Evolutionary conservation across 805 yeast species (phyloP).

Genomic region (Ogataea henricii): DNA sequence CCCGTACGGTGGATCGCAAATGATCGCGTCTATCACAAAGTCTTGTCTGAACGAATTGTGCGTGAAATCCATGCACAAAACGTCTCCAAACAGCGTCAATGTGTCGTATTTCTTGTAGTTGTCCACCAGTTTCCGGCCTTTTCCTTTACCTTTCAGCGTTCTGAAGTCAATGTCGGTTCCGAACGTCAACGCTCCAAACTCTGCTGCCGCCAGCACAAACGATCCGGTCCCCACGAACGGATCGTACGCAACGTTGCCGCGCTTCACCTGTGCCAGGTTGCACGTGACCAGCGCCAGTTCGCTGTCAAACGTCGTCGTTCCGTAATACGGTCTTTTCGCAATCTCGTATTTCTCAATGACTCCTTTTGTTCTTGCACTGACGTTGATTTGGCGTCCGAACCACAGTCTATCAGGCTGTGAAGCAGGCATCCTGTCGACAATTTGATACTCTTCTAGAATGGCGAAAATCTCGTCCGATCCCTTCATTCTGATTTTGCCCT

Average conservation of each 20-base stretch:
- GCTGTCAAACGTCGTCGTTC: constrained; percentile 96
- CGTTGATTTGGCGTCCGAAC: constrained; percentile 74
- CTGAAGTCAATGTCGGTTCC: constrained; percentile 94
- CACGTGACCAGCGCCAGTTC: constrained; percentile 86
- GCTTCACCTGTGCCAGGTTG: constrained; percentile 75
- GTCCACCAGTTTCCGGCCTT: constrained; percentile 39
- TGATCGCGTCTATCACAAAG: constrained; percentile 71
- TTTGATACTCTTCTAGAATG: constrained; percentile 70
- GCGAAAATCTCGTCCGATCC: constrained; percentile 71
- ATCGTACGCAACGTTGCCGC: constrained; percentile 75
- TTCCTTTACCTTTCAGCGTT: constrained; percentile 66
- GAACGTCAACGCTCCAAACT: constrained; percentile 74
- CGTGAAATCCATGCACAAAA: constrained; percentile 91
- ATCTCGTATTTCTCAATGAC: constrained; percentile 79
- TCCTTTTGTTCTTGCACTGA: constrained; percentile 60
- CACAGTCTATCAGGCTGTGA: constrained; percentile 56
- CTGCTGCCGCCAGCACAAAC: constrained; percentile 83
- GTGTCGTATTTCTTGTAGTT: constrained; percentile 80
- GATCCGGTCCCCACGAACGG: constrained; percentile 98
- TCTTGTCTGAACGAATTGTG: constrained; percentile 74
- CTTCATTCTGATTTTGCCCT: constrained; percentile 79
- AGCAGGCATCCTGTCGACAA: constrained; percentile 37
- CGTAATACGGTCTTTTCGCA: constrained; percentile 81
- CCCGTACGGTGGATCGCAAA: constrained; percentile 98
- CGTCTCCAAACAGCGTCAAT: constrained; percentile 61